Base-by-base conservation (phyloP, 2,329 filamentous ascomycete genomes). In the Thermothelomyces thermophilus region DNA sequence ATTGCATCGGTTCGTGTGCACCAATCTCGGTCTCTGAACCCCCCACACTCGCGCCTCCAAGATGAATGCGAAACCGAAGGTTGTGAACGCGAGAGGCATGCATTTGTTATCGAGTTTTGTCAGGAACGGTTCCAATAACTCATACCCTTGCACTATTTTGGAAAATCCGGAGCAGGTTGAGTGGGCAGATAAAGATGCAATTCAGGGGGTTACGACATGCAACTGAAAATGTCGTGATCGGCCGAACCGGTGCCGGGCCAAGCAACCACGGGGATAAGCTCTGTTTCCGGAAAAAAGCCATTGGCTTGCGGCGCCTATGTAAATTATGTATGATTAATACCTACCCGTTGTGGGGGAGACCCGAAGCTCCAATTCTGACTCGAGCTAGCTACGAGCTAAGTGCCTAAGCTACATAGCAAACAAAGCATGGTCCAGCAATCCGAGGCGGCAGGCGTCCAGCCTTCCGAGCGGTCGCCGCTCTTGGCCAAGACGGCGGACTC, bases 221-320 rank as follows among this genome's bases (percentile, higher is more conserved):
- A 30, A 40, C 47, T 36, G 16, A 17, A 16, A 43, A 59, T 59
- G 55, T 57, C 57, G 55, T 54, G 51, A 57, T 57, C 48, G 28
- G 26, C 34, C 34, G 22, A 26, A 34, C 8, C 33, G 17, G 39
- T 20, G 20, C 35, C 17, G 19, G 17, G 31, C 31, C 28, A 31
- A 43, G 3, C 41, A 26, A 41, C 26, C 17, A 24, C 47, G 41
- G 48, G 30, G 35, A 41, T 45, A 50, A 41, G 39, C 13, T 11
- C n/a, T 31, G 16, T 11, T 28, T 35, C 17, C 31, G 28, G 13
- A 14, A 19, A 22, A 10, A 24, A n/a, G 52, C 40, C 36, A 40
- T 26, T 42, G 39, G 28, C 3, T 10, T 9, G 8, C n/a, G 3
- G 16, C 22, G 46, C 30, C 30, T 9, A 31, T 31, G n/a, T n/a